A percentile compares a stretch with the other conserved stretches of the same genome.
Evolutionary conservation across 2,329 filamentous ascomycete species (phyloP).

Genomic region (Neoscytalidium dimidiatum): DNA sequence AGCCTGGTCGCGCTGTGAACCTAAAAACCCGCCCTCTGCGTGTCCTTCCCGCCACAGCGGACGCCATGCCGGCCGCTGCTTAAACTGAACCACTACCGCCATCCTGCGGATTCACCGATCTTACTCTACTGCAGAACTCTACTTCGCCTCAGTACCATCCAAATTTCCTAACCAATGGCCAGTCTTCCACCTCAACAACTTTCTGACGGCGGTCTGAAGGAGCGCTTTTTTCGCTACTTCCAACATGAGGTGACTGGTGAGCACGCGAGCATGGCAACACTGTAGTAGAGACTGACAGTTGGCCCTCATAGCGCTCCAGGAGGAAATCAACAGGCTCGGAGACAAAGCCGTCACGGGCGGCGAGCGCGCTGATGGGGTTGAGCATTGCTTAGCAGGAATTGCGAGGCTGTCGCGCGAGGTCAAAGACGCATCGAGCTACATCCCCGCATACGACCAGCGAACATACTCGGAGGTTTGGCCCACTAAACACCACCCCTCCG

Average conservation of each 20-base stretch:
- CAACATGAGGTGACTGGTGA: constrained; percentile 71
- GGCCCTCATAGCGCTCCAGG: constrained; percentile 65
- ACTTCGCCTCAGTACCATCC: background rate
- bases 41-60: background rate
- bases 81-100: constrained; percentile 4
- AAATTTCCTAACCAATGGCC: constrained; percentile 1
- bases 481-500: background rate
- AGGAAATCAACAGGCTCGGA: constrained; percentile 70
- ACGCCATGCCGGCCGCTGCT: background rate
- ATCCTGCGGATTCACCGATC: background rate
- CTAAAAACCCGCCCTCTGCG: constrained; percentile 2
- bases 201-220: constrained; percentile 55
- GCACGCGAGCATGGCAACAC: constrained; percentile 6
- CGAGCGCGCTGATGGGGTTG: constrained; percentile 78
- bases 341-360: constrained; percentile 65
- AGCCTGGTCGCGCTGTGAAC: background rate
- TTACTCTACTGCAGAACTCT: background rate
- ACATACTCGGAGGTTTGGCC: constrained; percentile 74
- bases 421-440: constrained; percentile 76
- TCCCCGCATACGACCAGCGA: constrained; percentile 87
- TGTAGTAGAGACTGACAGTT: constrained; percentile 8
- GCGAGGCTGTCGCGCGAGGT: constrained; percentile 80
- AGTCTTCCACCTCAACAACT: constrained; percentile 1
- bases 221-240: constrained; percentile 84
- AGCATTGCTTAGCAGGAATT: constrained; percentile 78